phyloP scores from a whole-genome alignment of 768 basidiomycete genomes.

The Postia placenta region DNA sequence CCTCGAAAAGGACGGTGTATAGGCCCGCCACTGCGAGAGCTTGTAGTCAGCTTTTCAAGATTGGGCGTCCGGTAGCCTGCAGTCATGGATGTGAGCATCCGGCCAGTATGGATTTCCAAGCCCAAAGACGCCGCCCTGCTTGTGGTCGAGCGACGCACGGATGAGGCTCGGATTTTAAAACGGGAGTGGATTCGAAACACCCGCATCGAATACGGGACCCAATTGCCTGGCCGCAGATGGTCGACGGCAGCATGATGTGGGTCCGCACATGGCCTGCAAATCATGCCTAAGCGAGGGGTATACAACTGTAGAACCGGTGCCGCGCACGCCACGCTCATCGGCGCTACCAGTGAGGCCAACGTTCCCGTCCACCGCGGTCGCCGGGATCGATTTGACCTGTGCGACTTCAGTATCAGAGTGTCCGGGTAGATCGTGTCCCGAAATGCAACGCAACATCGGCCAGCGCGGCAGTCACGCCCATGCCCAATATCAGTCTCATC shows the following conservation, averaged over 20 bases:
- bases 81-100: conserved; percentile 50
- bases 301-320: too few species aligned
- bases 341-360: conserved; percentile 45
- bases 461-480: conserved; percentile 39
- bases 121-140: conserved; percentile 49
- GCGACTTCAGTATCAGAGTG: conserved; percentile 43
- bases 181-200: conserved; percentile 48
- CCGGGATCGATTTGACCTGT: conserved; percentile 41
- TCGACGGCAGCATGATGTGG: conserved; percentile 48
- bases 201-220: conserved; percentile 41
- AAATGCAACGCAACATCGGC: conserved; percentile 36
- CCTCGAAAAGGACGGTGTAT: conserved; percentile 37
- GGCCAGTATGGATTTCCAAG: conserved; percentile 56
- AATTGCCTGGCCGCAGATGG: conserved; percentile 55
- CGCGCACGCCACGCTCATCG: conserved; percentile 36
- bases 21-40: conserved; percentile 36
- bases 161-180: conserved; percentile 46
- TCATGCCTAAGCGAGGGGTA: background rate
- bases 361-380: conserved; percentile 38
- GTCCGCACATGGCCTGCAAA: conserved; percentile 43
- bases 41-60: background rate
- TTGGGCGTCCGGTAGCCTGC: conserved; percentile 23
- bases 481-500: conserved; percentile 5
- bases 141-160: conserved; percentile 37
- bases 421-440: conserved; percentile 41